Conservation (phyloP, 371 early-diverging fungal species). For the Choanephora cucurbitarum region DNA sequence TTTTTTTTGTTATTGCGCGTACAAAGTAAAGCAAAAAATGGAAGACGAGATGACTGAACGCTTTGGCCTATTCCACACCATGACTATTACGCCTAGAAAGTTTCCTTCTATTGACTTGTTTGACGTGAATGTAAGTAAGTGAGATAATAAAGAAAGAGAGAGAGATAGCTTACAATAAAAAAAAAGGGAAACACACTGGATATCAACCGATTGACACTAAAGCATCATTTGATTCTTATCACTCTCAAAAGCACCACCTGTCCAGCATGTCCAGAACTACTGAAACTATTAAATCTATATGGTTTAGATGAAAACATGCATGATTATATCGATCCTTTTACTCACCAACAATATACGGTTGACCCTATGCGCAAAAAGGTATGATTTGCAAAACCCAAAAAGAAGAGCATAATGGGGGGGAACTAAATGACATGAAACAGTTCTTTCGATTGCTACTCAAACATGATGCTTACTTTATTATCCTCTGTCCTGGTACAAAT, state of each 20-base stretch:
- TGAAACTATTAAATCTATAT: slow-evolving; percentile 41
- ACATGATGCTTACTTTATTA: slow-evolving; percentile 44
- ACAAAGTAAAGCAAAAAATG: too few species aligned
- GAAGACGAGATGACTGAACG: slow-evolving; percentile 10
- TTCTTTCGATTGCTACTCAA: slow-evolving; percentile 34
- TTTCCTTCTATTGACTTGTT: slow-evolving; percentile 33
- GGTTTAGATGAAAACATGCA: slow-evolving; percentile 31
- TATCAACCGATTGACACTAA: slow-evolving; percentile 24
- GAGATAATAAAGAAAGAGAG: too few species aligned
- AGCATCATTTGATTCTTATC: slow-evolving; percentile 37
- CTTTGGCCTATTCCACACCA: slow-evolving; percentile 34
- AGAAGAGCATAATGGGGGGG: too few species aligned
- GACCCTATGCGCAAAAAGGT: slow-evolving; percentile 31
- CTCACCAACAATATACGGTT: slow-evolving; percentile 17
- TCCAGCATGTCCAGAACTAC: slow-evolving; percentile 39
- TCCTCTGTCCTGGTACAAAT: slow-evolving; percentile 43
- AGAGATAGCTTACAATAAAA: too few species aligned
- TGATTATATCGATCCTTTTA: slow-evolving; percentile 37
- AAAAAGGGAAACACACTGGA: slow-evolving; percentile 33
- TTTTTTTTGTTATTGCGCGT: not conserved
- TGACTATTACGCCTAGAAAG: slow-evolving; percentile 39
- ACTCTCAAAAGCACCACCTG: slow-evolving; percentile 37
- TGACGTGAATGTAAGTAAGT: slow-evolving; percentile 40
- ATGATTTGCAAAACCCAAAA: slow-evolving; percentile 1
- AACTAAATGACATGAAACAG: slow-evolving; percentile 11